Percentiles rank a stretch among this genome's conserved stretches.
These are phyloP conservation scores for Akebia trifoliata DNA, from an alignment of 164 flowering plant genomes.

Conservation along the genomic window DNA sequence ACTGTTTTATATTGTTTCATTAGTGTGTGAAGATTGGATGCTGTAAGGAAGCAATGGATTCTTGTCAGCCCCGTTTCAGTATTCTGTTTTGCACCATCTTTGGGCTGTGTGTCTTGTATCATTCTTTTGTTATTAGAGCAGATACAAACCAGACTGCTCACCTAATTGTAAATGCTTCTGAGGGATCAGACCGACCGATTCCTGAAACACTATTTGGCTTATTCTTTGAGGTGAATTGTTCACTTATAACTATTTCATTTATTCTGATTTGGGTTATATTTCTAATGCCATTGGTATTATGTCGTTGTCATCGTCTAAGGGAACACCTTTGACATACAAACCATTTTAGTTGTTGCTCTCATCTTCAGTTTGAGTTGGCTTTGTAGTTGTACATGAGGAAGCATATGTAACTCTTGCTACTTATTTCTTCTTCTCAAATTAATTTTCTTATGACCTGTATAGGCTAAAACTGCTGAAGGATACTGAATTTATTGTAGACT, in stretches of 20 bases:
- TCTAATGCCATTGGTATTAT: background rate
- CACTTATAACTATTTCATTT: background rate
- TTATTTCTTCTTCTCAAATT: too few species aligned
- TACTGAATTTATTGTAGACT: background rate
- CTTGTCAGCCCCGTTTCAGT: background rate
- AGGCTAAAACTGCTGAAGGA: background rate
- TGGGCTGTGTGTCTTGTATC: slow-evolving; percentile 16
- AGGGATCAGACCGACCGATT: slow-evolving; percentile 32
- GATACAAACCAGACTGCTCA: slow-evolving; percentile 16
- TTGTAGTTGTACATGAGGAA: background rate
- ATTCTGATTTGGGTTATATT: background rate
- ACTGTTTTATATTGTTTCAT: slow-evolving; percentile 7
- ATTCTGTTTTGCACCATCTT: slow-evolving; percentile 11
- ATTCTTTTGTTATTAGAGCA: slow-evolving; percentile 15
- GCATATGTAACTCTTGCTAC: too few species aligned
- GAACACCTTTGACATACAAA: too few species aligned
- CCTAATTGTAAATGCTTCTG: slow-evolving; percentile 26
- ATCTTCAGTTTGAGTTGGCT: slow-evolving; percentile 1
- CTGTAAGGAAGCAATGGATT: slow-evolving; percentile 25
- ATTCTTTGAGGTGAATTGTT: slow-evolving; percentile 72
- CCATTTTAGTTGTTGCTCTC: too few species aligned
- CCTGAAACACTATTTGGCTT: slow-evolving; percentile 77
- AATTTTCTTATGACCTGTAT: background rate
- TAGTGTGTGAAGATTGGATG: slow-evolving; percentile 18
- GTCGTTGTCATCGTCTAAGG: too few species aligned